Conservation (phyloP, 345 rosid genomes). For the Noccaea bulbosa region DNA sequence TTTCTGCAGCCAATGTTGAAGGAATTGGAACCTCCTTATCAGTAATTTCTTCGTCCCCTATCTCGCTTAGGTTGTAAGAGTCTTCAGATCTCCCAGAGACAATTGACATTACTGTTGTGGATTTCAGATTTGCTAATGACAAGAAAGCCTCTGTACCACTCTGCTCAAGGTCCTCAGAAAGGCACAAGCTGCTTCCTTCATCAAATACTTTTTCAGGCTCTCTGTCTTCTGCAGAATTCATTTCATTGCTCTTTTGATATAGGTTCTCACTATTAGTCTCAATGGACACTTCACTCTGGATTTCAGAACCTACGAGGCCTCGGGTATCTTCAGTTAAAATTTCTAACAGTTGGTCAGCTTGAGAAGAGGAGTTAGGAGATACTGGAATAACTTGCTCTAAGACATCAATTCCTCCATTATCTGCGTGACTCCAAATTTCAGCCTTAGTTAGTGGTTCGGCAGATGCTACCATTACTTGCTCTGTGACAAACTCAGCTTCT, state of each 20-base stretch:
- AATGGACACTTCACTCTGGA: slow-evolving; percentile 26
- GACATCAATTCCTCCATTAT: slow-evolving; percentile 29
- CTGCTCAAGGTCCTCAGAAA: slow-evolving; percentile 31
- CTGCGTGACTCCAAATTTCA: background rate
- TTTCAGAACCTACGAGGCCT: slow-evolving; percentile 1
- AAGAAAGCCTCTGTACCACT: slow-evolving; percentile 29
- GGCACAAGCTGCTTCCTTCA: slow-evolving; percentile 19
- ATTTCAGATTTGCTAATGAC: slow-evolving; percentile 16
- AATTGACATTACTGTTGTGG: background rate
- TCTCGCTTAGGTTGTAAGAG: slow-evolving; percentile 23
- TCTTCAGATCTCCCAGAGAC: slow-evolving; percentile 26
- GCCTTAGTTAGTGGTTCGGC: background rate
- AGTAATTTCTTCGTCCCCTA: slow-evolving; percentile 28
- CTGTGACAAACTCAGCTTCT: slow-evolving; percentile 14
- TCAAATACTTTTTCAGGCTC: slow-evolving; percentile 10
- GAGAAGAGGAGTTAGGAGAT: slow-evolving; percentile 22
- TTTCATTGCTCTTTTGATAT: slow-evolving; percentile 18
- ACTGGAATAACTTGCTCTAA: slow-evolving; percentile 7
- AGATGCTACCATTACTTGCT: slow-evolving; percentile 29
- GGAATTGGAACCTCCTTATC: slow-evolving; percentile 30
- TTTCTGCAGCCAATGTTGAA: slow-evolving; percentile 43
- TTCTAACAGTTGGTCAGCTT: slow-evolving; percentile 17
- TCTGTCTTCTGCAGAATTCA: slow-evolving; percentile 11
- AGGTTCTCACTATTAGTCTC: slow-evolving; percentile 24
- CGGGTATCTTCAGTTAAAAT: slow-evolving; percentile 8